phyloP scores from a whole-genome alignment of 2,329 filamentous ascomycete genomes.

The Nothophoma quercina region DNA sequence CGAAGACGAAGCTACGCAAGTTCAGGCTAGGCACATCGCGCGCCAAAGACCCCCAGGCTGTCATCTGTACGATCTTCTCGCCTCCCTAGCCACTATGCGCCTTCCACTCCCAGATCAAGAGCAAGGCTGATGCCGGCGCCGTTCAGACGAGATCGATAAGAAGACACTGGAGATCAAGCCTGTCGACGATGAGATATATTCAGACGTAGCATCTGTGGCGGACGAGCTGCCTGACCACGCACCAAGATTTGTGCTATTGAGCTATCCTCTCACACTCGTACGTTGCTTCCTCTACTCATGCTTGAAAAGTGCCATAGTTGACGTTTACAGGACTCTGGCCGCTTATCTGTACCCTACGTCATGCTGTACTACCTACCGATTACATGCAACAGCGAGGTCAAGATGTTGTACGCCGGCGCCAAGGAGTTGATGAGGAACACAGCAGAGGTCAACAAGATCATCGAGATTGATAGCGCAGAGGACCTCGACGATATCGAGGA shows the following conservation, averaged over 20 bases:
- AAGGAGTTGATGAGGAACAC: conserved; percentile 96
- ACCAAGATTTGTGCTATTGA: conserved; percentile 87
- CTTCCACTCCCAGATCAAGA: neutral
- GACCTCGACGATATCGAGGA: conserved; percentile 83
- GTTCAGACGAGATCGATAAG: conserved; percentile 85
- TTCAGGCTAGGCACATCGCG: conserved; percentile 92
- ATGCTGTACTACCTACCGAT: conserved; percentile 93
- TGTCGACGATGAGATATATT: conserved; percentile 83
- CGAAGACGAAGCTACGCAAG: conserved; percentile 88
- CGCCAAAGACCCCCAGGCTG: conserved; percentile 84
- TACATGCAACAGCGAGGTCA: conserved; percentile 84
- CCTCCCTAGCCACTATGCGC: conserved; percentile 7
- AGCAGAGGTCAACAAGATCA: conserved; percentile 84
- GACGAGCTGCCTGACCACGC: conserved; percentile 94
- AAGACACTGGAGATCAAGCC: conserved; percentile 88
- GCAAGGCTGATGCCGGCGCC: conserved; percentile 39
- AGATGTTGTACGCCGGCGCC: conserved; percentile 95
- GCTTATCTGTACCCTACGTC: conserved; percentile 89
- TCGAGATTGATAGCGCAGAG: conserved; percentile 82
- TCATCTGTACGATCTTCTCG: conserved; percentile 77
- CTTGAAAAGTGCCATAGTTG: neutral
- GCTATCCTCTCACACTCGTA: conserved; percentile 89
- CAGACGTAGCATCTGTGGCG: conserved; percentile 77
- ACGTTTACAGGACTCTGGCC: conserved; percentile 72
- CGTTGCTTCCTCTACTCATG: conserved; percentile 26